phyloP scores from a whole-genome alignment of 169 alveolate genomes.

The Plasmodium cynomolgi region DNA sequence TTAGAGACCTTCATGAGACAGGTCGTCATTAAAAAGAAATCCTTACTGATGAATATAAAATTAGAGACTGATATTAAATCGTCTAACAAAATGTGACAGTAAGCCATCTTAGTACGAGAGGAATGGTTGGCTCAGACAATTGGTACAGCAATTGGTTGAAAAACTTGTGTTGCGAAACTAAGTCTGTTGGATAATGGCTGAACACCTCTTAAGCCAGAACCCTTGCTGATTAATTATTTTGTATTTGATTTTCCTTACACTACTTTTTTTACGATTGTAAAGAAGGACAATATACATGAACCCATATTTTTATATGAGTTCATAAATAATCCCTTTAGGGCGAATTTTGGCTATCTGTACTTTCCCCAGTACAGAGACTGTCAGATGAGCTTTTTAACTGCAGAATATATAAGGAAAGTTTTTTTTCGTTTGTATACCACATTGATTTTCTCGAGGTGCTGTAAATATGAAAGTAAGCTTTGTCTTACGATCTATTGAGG shows the following conservation, averaged over 20 bases:
- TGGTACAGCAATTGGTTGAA: slow-evolving; percentile 38
- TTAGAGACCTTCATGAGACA: not conserved
- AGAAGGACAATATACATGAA: slow-evolving; percentile 5
- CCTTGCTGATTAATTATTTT: slow-evolving; percentile 77
- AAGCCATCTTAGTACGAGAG: slow-evolving; percentile 65
- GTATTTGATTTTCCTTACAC: not conserved
- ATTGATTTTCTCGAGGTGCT: slow-evolving; percentile 28
- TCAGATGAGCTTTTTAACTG: not conserved
- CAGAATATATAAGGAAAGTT: not conserved
- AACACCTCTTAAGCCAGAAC: slow-evolving; percentile 91
- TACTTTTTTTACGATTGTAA: not conserved
- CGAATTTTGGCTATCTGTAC: not conserved
- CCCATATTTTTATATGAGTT: not conserved
- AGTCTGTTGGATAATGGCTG: slow-evolving; percentile 91
- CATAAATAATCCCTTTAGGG: slow-evolving; percentile 30
- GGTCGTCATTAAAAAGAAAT: not conserved
- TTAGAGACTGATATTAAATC: slow-evolving; percentile 20
- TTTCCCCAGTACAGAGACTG: not conserved
- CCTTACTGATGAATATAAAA: not conserved
- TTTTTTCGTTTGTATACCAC: slow-evolving; percentile 18
- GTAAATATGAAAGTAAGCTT: slow-evolving; percentile 43
- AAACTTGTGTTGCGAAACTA: slow-evolving; percentile 79
- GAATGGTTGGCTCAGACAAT: slow-evolving; percentile 43
- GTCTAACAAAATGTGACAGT: slow-evolving; percentile 74
- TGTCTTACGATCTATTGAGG: slow-evolving; percentile 54